These are phyloP conservation scores for Limnanthes douglasii DNA, from an alignment of 345 rosid genomes.

Conservation along the genomic window DNA sequence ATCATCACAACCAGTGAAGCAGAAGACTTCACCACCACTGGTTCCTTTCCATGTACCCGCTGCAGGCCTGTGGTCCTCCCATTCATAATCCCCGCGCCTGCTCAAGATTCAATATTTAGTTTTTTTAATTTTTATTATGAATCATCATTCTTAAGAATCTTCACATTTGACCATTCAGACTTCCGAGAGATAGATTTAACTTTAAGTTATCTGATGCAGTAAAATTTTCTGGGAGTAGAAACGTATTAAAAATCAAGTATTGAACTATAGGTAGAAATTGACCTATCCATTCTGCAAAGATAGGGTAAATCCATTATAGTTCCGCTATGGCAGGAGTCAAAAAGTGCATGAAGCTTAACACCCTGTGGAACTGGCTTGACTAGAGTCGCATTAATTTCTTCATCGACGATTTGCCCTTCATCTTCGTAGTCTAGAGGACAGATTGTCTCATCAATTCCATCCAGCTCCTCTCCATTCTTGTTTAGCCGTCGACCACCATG, in stretches of 20 bases:
- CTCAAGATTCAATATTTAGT: constrained; percentile 1
- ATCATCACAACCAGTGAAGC: constrained; percentile 88
- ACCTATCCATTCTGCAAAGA: constrained; percentile 86
- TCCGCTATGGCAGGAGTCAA: constrained; percentile 93
- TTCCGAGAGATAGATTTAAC: too few relatives aligned
- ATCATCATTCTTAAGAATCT: neutral
- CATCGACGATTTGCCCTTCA: constrained; percentile 75
- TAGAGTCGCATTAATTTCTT: constrained; percentile 67
- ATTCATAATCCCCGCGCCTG: constrained; percentile 39
- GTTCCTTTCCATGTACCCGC: constrained; percentile 85
- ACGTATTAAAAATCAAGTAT: neutral
- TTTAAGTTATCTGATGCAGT: too few relatives aligned
- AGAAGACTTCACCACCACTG: constrained; percentile 76
- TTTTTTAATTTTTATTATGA: neutral
- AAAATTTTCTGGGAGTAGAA: neutral
- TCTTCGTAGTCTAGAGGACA: constrained; percentile 57
- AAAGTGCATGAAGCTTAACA: constrained; percentile 75
- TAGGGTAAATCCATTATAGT: constrained; percentile 73
- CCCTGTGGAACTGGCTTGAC: constrained; percentile 79
- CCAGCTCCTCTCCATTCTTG: too few relatives aligned
- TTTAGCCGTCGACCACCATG: constrained; percentile 93
- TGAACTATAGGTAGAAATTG: neutral
- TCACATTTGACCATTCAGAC: neutral
- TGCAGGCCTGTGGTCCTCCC: constrained; percentile 85
- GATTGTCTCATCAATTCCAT: constrained; percentile 77